Conservation (phyloP, 2,329 filamentous ascomycete species). For the Sphaerostilbella broomeana region DNA sequence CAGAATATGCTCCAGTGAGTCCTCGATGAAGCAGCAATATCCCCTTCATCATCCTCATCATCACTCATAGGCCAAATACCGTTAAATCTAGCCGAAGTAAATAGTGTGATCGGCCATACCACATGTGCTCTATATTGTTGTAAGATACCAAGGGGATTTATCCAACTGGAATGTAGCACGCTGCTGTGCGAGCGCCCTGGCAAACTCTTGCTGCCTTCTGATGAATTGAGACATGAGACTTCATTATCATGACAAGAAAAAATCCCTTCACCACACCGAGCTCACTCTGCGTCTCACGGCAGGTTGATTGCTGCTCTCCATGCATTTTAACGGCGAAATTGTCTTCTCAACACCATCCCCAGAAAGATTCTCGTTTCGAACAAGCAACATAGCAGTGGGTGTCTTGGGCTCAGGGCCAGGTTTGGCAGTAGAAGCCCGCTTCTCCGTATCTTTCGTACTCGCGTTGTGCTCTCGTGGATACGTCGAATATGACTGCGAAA, state of each 20-base stretch:
- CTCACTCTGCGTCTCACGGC: slow-evolving; percentile 14
- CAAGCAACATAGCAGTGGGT: slow-evolving; percentile 18
- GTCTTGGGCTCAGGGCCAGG: slow-evolving; percentile 15
- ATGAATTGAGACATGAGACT: too few relatives aligned
- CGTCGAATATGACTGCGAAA: background rate
- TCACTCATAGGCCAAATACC: too few relatives aligned
- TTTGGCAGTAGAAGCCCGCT: background rate
- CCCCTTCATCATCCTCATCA: too few relatives aligned
- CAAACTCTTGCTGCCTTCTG: too few relatives aligned
- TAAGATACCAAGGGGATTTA: too few relatives aligned
- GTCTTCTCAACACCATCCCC: slow-evolving; percentile 5
- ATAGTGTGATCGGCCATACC: too few relatives aligned
- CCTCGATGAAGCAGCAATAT: too few relatives aligned
- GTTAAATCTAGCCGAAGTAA: too few relatives aligned
- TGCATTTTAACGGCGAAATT: slow-evolving; percentile 15
- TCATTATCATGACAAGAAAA: slow-evolving; percentile 34
- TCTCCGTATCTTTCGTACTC: background rate
- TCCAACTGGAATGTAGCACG: too few relatives aligned
- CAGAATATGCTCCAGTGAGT: too few relatives aligned
- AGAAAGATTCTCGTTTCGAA: slow-evolving; percentile 9
- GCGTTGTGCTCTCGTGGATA: background rate
- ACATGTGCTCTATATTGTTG: too few relatives aligned
- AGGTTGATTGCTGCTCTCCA: slow-evolving; percentile 7
- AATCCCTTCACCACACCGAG: slow-evolving; percentile 39
- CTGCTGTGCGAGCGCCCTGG: too few relatives aligned